Conservation (phyloP, 352 stramenopile genomes). For the Blastocystis sp. region DNA sequence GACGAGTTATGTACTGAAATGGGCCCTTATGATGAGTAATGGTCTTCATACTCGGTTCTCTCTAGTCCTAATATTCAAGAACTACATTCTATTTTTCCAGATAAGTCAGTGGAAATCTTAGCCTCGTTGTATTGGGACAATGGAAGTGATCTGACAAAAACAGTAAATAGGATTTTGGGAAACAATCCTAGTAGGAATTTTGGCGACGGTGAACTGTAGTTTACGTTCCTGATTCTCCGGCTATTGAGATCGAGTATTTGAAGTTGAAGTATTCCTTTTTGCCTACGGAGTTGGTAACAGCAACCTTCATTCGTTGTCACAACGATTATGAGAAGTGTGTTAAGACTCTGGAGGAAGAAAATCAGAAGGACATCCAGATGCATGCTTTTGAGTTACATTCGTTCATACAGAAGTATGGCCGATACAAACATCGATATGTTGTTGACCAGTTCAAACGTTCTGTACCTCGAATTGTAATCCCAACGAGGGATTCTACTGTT, state of each 20-base stretch:
- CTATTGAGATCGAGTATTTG: conserved; percentile 29
- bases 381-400: neutral
- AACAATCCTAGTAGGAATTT: neutral
- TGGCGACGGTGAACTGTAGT: neutral
- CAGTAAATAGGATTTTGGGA: conserved; percentile 30
- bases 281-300: neutral
- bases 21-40: neutral
- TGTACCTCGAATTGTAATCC: neutral
- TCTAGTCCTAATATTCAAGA: conserved; percentile 39
- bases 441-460: neutral
- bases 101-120: neutral
- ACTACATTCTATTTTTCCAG: conserved; percentile 26
- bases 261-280: conserved; percentile 44
- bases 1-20: neutral
- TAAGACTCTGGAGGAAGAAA: conserved; percentile 5
- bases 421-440: conserved; percentile 31
- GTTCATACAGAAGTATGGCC: conserved; percentile 11
- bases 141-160: conserved; percentile 16
- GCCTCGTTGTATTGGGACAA: conserved; percentile 27
- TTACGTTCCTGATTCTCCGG: neutral
- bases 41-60: neutral
- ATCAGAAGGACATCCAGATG: neutral
- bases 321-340: conserved; percentile 15
- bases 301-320: neutral
- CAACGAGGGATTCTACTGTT: neutral